Conservation (phyloP, 2,329 filamentous ascomycete genomes). For the Scopulariopsis brevicaulis region DNA sequence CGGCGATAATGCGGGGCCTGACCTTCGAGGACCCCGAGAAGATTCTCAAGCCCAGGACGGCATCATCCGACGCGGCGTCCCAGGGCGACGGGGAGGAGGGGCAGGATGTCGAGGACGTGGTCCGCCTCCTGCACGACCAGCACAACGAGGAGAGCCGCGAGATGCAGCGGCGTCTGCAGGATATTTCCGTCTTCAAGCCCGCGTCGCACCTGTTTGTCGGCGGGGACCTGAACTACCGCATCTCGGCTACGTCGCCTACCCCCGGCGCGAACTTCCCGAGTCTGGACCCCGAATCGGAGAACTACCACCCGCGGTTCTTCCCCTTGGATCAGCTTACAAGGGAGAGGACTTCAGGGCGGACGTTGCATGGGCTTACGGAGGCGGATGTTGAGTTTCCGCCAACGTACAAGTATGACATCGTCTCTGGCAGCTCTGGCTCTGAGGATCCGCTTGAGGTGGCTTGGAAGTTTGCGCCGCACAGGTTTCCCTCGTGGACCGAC, state of each 20-base stretch:
- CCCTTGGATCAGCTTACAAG: conserved; percentile 66
- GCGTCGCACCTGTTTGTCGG: conserved; percentile 72
- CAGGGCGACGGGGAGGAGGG: conserved; percentile 10
- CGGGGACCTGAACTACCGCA: conserved; percentile 93
- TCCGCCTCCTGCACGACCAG: conserved; percentile 20
- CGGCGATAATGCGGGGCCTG: conserved; percentile 65
- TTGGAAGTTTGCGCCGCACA: conserved; percentile 69
- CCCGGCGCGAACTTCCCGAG: conserved; percentile 52
- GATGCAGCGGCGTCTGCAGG: conserved; percentile 35
- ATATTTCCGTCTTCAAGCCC: conserved; percentile 62
- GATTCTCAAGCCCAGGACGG: conserved; percentile 15
- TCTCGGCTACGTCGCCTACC: conserved; percentile 53
- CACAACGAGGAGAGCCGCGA: conserved; percentile 19
- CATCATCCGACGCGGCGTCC: not conserved
- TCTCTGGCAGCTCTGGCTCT: conserved; percentile 15
- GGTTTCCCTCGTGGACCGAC: conserved; percentile 92
- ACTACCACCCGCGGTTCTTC: conserved; percentile 58
- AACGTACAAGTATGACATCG: conserved; percentile 76
- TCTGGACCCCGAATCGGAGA: conserved; percentile 38
- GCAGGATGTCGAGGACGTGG: conserved; percentile 10
- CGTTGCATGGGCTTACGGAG: conserved; percentile 70
- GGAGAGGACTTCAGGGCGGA: conserved; percentile 57
- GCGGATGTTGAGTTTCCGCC: conserved; percentile 69
- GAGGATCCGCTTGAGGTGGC: conserved; percentile 20
- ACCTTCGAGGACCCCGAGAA: conserved; percentile 54